Evolutionary conservation across 2,329 filamentous ascomycete genomes (phyloP), one percentile per base, ranked within the genome.

Genomic region (Venturia aucupariae): DNA sequence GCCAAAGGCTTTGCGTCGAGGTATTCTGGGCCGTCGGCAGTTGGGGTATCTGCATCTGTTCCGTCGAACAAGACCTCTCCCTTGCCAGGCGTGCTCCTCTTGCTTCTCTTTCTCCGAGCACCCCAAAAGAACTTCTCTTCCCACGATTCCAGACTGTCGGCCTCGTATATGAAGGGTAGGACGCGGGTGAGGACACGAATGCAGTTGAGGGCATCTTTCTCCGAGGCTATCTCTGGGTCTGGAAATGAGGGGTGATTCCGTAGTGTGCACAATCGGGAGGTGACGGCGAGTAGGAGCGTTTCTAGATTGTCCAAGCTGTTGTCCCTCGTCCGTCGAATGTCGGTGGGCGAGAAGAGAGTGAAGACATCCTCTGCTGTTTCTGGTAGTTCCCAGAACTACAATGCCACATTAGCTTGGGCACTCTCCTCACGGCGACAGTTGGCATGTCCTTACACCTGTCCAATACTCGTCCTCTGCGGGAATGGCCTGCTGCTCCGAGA

Each of bases 301-400:
- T 97, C 92, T 68, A 97, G 82, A 73, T 97, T 97, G 74, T 90
- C 87, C 67, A 95, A 80, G 60, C 92, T 89, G 70, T 86, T 83
- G 75, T 97, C 93, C 73, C 92, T 86, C 57, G 91, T 92, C 69
- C 92, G 87, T 67, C 92, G 90, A 68, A 97, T 93, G 67, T 80
- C 79, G 57, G 76, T 86, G 6, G 92, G 86, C 44, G 92, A 92
- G 78, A 97, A 97, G 67, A 97, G 85, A 73, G 91, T 96, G 80
- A 97, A 97, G 72, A 99, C 87, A 80, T 99, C 94, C 74, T 97
- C 94, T 62, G 90, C 86, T 17, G 92, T 92, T 76, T 97, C 94
- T 67, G 94, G 94, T 54, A 99, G 86, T 76, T 96, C 90, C 92
- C 93, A 97, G 79, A 97, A 97, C 90, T 97, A 67, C 46, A 30